Evolutionary conservation across 1,284 basidiomycete species (phyloP), one percentile per base, ranked within the genome.

Genomic region (Macrocystidia cucumis): DNA sequence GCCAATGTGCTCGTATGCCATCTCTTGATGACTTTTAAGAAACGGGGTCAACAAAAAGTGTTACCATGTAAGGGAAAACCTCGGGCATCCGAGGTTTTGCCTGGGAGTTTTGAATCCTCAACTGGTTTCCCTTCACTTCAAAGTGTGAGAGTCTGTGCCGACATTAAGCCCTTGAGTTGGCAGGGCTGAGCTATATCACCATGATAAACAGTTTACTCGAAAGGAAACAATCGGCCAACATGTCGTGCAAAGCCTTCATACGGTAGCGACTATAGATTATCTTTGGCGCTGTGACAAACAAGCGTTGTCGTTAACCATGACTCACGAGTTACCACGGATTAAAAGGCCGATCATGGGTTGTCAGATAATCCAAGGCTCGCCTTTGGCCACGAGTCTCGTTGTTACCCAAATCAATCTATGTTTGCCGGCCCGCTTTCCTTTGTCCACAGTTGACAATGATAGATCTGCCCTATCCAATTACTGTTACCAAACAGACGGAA

Each of bases 11-110:
- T n/a, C n/a, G n/a, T n/a, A n/a, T n/a, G n/a, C n/a, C n/a, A n/a
- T n/a, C n/a, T n/a, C n/a, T n/a, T n/a, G n/a, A n/a, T n/a, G n/a
- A n/a, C n/a, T n/a, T n/a, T n/a, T n/a, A n/a, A n/a, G n/a, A n/a
- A n/a, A n/a, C n/a, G n/a, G n/a, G n/a, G n/a, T n/a, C n/a, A n/a
- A n/a, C n/a, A n/a, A n/a, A n/a, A n/a, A n/a, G n/a, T n/a, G n/a
- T n/a, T n/a, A 7, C 3, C n/a, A 30, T 16, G 29, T 16, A 18
- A 29, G 48, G 48, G 37, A 42, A 57, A 56, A 55, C 49, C 44
- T 55, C 51, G 52, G 47, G 13, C 38, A 39, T 29, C 55, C 55
- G 54, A 57, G 38, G 49, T 54, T 57, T 54, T 41, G 38, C 55
- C 54, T 48, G 35, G 33, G 41, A 41, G 37, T 19, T 23, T 14